These are phyloP conservation scores for Trichoderma afroharzianum DNA, from an alignment of 2,329 filamentous ascomycete species.

Conservation along the genomic window DNA sequence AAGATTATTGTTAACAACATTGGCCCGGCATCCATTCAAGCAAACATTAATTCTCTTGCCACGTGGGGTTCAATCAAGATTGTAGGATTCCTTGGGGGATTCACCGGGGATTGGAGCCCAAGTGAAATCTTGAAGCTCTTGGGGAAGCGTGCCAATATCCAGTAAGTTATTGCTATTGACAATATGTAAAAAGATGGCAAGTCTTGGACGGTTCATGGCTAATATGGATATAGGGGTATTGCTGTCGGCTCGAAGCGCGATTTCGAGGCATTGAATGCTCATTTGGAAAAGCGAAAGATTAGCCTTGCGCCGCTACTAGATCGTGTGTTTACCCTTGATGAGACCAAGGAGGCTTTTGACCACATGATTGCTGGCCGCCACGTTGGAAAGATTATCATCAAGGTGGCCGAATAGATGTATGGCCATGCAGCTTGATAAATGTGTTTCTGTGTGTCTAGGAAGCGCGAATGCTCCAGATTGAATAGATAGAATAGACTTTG, in stretches of 20 bases:
- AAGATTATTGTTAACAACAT: not conserved
- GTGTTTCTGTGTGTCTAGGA: not conserved
- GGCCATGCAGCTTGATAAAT: not conserved
- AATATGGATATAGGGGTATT: not conserved
- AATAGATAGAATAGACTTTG: not conserved
- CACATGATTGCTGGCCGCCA: not conserved
- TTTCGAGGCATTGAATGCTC: not conserved
- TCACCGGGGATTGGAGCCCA: not conserved
- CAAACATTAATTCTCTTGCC: not conserved
- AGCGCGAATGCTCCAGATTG: not conserved
- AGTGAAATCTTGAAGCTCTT: not conserved
- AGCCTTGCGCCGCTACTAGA: not conserved
- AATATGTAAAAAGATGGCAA: not conserved
- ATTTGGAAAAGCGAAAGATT: not conserved
- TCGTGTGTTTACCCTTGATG: not conserved
- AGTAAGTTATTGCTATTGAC: not conserved
- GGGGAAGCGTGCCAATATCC: not conserved
- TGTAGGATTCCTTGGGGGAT: not conserved
- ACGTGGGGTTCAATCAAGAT: not conserved
- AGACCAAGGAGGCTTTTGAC: not conserved
- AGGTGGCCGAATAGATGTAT: not conserved
- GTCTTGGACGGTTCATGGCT: not conserved
- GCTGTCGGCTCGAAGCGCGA: not conserved
- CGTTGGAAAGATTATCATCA: conserved; percentile 1
- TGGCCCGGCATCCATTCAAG: not conserved